Percentiles rank a stretch among this genome's conserved stretches.
phyloP scores from a whole-genome alignment of 768 basidiomycete species.

The Mycena haematopus region DNA sequence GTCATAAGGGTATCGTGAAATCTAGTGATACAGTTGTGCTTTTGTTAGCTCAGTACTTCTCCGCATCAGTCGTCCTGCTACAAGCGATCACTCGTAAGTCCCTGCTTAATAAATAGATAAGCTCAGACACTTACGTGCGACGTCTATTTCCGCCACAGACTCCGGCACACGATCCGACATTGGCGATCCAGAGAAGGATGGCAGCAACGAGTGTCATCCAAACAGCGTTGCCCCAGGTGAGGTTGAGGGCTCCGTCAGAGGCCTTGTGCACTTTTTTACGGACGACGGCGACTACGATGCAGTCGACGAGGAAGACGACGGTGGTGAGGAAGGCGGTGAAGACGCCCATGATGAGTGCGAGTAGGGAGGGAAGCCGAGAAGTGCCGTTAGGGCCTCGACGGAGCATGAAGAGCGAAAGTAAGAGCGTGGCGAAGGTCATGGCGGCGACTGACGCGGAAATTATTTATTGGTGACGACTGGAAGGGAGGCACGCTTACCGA shows the following conservation, averaged over 20 bases:
- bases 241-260: constrained; percentile 45
- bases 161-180: constrained; percentile 44
- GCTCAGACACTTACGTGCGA: constrained; percentile 19
- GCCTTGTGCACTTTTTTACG: constrained; percentile 49
- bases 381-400: constrained; percentile 45
- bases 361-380: constrained; percentile 45
- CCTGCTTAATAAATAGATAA: constrained; percentile 6
- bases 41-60: constrained; percentile 16
- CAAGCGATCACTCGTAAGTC: neutral
- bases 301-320: constrained; percentile 59
- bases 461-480: constrained; percentile 13
- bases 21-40: constrained; percentile 16
- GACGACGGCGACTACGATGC: constrained; percentile 54
- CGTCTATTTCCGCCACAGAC: constrained; percentile 35
- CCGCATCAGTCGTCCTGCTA: constrained; percentile 15
- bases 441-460: constrained; percentile 46
- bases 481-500: constrained; percentile 44
- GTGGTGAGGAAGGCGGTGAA: constrained; percentile 54
- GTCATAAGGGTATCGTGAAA: constrained; percentile 25
- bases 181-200: constrained; percentile 54
- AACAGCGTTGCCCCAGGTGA: constrained; percentile 59
- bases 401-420: constrained; percentile 54
- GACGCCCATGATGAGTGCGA: constrained; percentile 44
- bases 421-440: constrained; percentile 56
- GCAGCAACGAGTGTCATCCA: constrained; percentile 63